Conservation (phyloP, 768 basidiomycete species). For the Tricholoma sp. region DNA sequence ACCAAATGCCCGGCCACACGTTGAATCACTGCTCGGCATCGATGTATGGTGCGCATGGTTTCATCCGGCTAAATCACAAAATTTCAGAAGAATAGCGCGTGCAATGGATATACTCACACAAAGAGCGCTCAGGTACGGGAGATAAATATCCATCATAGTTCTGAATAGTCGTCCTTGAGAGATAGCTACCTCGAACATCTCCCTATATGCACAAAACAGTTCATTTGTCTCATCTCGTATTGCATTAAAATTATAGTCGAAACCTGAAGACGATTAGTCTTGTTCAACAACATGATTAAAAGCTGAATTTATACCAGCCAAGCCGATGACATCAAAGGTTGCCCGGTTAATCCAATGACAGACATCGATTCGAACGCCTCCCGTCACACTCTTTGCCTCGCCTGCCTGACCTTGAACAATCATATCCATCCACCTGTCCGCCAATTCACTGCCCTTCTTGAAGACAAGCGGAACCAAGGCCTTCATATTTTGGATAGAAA, state of each 20-base stretch:
- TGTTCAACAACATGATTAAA: background rate
- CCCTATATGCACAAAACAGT: constrained; percentile 73
- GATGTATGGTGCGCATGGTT: constrained; percentile 41
- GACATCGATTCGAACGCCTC: constrained; percentile 53
- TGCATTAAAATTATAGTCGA: constrained; percentile 83
- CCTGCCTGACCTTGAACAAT: constrained; percentile 20
- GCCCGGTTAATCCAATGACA: constrained; percentile 77
- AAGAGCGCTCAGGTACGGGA: constrained; percentile 47
- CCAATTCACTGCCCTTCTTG: constrained; percentile 57
- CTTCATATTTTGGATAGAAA: constrained; percentile 74
- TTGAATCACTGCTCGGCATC: constrained; percentile 58
- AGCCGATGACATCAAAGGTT: constrained; percentile 87
- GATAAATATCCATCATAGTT: constrained; percentile 48
- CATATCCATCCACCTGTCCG: constrained; percentile 54
- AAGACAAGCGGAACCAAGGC: constrained; percentile 70
- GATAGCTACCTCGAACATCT: constrained; percentile 77
- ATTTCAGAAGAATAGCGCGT: background rate
- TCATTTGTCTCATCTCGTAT: constrained; percentile 77
- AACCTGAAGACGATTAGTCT: constrained; percentile 41
- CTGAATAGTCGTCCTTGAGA: constrained; percentile 46
- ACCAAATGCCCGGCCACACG: constrained; percentile 73
- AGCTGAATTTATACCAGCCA: constrained; percentile 52
- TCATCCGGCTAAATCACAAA: constrained; percentile 44
- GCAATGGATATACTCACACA: constrained; percentile 42
- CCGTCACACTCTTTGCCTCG: constrained; percentile 24